A percentile compares a stretch with the other conserved stretches of the same genome.
Conservation (phyloP, 495 filamentous ascomycete species). For the Lophiostoma macrostomum region DNA sequence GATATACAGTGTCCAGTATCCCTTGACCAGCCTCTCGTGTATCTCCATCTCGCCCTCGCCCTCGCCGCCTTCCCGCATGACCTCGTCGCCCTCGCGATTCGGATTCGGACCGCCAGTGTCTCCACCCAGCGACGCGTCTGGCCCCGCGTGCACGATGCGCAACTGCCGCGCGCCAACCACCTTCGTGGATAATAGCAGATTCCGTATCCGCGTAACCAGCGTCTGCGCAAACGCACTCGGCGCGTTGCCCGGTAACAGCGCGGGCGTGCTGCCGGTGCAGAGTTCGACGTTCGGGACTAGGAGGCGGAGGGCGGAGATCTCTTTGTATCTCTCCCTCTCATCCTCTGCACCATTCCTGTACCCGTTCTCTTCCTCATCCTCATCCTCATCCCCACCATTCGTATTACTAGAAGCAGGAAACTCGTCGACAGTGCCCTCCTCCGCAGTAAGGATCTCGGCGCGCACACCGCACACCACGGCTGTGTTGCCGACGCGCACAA, state of each 20-base stretch:
- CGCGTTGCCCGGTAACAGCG: slow-evolving; percentile 77
- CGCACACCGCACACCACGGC: slow-evolving; percentile 88
- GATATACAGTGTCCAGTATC: slow-evolving; percentile 93
- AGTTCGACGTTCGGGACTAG: slow-evolving; percentile 92
- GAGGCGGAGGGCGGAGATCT: slow-evolving; percentile 61
- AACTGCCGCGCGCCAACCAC: slow-evolving; percentile 63
- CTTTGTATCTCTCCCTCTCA: slow-evolving; percentile 47
- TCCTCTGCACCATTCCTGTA: slow-evolving; percentile 47
- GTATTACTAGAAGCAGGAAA: slow-evolving; percentile 14
- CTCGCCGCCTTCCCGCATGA: no score
- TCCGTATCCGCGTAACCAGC: slow-evolving; percentile 70
- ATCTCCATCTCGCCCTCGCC: no score
- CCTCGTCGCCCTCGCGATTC: no score
- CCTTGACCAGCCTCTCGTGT: slow-evolving; percentile 64
- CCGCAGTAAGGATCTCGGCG: slow-evolving; percentile 74
- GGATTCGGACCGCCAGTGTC: no score
- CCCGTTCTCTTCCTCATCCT: slow-evolving; percentile 48
- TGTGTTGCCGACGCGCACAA: slow-evolving; percentile 84
- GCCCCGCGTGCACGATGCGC: slow-evolving; percentile 63
- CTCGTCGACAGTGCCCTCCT: slow-evolving; percentile 64
- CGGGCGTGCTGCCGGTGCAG: slow-evolving; percentile 80
- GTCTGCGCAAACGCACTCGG: slow-evolving; percentile 80
- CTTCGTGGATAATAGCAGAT: slow-evolving; percentile 64
- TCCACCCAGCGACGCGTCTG: no score
- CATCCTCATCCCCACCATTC: slow-evolving; percentile 24